Base-by-base conservation (phyloP, 2,329 filamentous ascomycete genomes). In the Neobulgaria alba region DNA sequence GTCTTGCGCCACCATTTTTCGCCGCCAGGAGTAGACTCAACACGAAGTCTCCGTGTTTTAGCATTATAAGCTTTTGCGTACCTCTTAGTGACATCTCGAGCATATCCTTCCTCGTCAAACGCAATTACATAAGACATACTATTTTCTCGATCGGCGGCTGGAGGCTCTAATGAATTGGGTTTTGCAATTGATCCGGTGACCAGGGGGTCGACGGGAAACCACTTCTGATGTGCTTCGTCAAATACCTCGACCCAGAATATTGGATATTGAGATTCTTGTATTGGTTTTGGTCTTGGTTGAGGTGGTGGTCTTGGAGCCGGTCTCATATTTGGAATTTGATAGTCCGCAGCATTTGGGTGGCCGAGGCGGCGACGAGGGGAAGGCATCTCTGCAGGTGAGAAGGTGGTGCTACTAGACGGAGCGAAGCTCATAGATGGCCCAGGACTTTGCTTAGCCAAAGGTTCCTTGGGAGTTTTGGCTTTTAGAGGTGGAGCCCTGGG, bases 221-320 rank as follows among this genome's bases (percentile, higher is more conserved):
- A 98, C 66, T 87, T 94, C 58, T 95, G 85, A 49, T 87, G 77
- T 0, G 84, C 83, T 39, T 79, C 69, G 48, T 95, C 89, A 49
- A 95, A 85, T 3, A 86, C 81, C 63, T 98, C 92, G 1, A 95
- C 82, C 92, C 92, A 98, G 58, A 88, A 96, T 3, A 96, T 72
- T 0, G 92, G 92, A 54, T 82, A 85, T 0, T 75, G 62, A 0
- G 87, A 89, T 56, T 90, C 85, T 17, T 71, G 72, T 9, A 82
- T 73, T 10, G 57, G 63, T 57, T 64, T 38, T 50, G 54, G 17
- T 57, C 63, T 55, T 53, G 51, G 50, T 58, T 61, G 18, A n/a
- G n/a, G 19, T 10, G 19, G 10, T 48, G 50, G 29, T 54, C 53
- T n/a, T 15, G 62, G 63, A 9, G 60, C 61, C 45, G 50, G 43